phyloP scores from a whole-genome alignment of 2,329 filamentous ascomycete genomes.

The Aspergillus intermedius region DNA sequence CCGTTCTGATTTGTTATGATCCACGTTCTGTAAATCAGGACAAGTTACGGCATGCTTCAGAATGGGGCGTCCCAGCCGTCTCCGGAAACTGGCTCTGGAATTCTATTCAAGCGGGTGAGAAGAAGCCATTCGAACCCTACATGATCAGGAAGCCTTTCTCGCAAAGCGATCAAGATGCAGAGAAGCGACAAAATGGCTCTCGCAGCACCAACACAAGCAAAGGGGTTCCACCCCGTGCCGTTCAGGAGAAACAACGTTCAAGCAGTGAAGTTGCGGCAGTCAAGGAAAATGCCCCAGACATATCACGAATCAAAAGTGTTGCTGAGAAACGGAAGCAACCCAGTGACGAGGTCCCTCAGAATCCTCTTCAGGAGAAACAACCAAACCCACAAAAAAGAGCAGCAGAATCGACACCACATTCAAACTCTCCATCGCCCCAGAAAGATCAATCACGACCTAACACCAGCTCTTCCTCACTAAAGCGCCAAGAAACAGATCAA shows the following conservation, averaged over 20 bases:
- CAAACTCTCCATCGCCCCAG: constrained; percentile 18
- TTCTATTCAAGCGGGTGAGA: constrained; percentile 55
- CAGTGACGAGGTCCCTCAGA: constrained; percentile 8
- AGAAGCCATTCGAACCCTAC: constrained; percentile 45
- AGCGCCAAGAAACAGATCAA: constrained; percentile 12
- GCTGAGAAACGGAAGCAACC: constrained; percentile 7
- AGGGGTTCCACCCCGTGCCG: background rate
- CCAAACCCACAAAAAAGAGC: constrained; percentile 11
- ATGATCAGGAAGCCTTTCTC: constrained; percentile 23
- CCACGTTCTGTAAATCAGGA: constrained; percentile 52
- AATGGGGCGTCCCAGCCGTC: constrained; percentile 76
- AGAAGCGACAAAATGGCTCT: constrained; percentile 11
- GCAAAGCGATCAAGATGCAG: constrained; percentile 16
- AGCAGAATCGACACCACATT: constrained; percentile 11
- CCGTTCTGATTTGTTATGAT: constrained; percentile 66
- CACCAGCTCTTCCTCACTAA: constrained; percentile 8
- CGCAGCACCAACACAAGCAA: constrained; percentile 5
- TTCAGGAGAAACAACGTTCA: background rate
- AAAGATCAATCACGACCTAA: constrained; percentile 6
- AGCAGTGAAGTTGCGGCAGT: background rate
- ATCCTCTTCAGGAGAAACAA: constrained; percentile 13
- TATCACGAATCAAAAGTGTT: background rate
- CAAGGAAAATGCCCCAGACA: background rate
- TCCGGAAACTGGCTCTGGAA: constrained; percentile 77
- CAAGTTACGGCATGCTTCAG: constrained; percentile 70